Evolutionary conservation across 148 eudicot genomes (phyloP).

Genomic region (Cornus controversa): DNA sequence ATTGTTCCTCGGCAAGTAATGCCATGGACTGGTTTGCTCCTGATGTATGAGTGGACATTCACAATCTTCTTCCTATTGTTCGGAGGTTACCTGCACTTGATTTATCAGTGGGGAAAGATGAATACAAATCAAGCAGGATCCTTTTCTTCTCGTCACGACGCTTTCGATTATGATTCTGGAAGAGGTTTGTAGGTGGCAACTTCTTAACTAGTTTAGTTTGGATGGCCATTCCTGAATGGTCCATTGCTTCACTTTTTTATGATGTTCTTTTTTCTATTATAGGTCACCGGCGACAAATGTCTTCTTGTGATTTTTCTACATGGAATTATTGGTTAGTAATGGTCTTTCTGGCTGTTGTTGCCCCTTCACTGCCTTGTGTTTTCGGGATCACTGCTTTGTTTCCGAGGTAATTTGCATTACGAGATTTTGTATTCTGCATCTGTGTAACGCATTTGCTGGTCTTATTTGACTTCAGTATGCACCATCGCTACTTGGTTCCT

Average conservation of each 20-base stretch:
- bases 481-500: not conserved
- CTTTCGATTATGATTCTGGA: conserved; percentile 58
- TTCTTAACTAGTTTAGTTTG: not conserved
- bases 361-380: conserved; percentile 67
- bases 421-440: not conserved
- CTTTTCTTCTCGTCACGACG: conserved; percentile 48
- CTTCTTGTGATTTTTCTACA: conserved; percentile 59
- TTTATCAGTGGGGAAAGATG: conserved; percentile 72
- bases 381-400: conserved; percentile 90
- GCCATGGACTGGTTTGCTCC: conserved; percentile 94
- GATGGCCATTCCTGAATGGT: conserved; percentile 4
- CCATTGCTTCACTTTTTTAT: conserved; percentile 14
- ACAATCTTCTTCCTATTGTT: conserved; percentile 66
- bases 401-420: conserved; percentile 48
- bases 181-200: conserved; percentile 57
- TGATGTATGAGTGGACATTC: conserved; percentile 93
- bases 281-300: conserved; percentile 74
- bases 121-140: conserved; percentile 50
- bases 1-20: conserved; percentile 88
- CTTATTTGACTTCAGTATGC: too few species aligned
- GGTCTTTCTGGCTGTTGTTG: conserved; percentile 69
- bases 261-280: conserved; percentile 6
- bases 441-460: too few species aligned
- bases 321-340: conserved; percentile 74
- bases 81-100: conserved; percentile 68